These are phyloP conservation scores for Solanum etuberosum DNA, from an alignment of 257 asterid genomes.

Conservation along the genomic window DNA sequence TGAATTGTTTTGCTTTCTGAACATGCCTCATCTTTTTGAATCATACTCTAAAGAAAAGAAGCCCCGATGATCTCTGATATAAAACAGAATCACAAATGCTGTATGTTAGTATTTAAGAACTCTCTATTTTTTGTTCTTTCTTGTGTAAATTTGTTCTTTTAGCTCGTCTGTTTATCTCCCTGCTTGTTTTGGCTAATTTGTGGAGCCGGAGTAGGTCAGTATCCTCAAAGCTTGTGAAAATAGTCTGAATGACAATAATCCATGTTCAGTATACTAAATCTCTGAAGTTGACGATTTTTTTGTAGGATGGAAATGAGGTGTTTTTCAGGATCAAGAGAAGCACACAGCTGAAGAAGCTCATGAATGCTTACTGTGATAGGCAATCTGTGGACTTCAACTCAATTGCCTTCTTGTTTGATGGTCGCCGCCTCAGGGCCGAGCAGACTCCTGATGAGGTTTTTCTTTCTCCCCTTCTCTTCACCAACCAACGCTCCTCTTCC, in stretches of 20 bases:
- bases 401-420: slow-evolving; percentile 31
- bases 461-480: background rate
- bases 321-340: slow-evolving; percentile 29
- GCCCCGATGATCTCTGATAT: background rate
- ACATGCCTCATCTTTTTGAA: background rate
- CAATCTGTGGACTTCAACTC: slow-evolving; percentile 21
- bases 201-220: background rate
- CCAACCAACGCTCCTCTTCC: background rate
- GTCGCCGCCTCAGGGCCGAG: slow-evolving; percentile 19
- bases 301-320: slow-evolving; percentile 30
- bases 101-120: background rate
- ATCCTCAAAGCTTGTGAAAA: background rate
- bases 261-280: background rate
- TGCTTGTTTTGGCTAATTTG: background rate
- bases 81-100: background rate
- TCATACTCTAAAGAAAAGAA: background rate
- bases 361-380: slow-evolving; percentile 35
- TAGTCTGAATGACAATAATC: background rate
- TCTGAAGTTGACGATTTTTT: background rate
- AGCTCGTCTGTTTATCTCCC: background rate
- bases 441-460: slow-evolving; percentile 38
- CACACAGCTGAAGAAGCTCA: slow-evolving; percentile 30
- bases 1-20: background rate
- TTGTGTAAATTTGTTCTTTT: background rate
- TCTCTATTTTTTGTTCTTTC: background rate